Evolutionary conservation across 1,284 basidiomycete genomes (phyloP), one percentile per base, ranked within the genome.

Genomic region (Sphaerobolus stellatus): DNA sequence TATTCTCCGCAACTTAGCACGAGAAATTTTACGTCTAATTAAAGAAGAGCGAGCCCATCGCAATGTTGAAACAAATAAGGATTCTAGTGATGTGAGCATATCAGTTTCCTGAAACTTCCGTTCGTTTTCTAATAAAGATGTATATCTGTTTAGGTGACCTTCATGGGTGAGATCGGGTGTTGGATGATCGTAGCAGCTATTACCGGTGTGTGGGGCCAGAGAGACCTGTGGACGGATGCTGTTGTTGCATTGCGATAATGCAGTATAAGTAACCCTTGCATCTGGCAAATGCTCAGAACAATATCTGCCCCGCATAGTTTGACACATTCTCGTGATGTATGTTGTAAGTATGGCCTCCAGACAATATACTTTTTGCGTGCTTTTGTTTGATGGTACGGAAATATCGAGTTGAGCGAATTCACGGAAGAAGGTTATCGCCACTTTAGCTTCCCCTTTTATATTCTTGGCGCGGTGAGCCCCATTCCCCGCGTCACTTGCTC

Each of bases 181-280:
- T 97, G 94, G 94, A 80, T 96, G 64, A 76, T 92, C 27, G 76
- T 95, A 1, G 74, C 85, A 22, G 82, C 83, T 3, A 75, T 98
- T 28, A 79, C 81, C 22, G 83, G 80, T 9, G 75, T 89, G 1
- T 98, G 94, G 94, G 88, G 82, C 20, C 94, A 98, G 71, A 77
- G 74, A 53, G 95, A 98, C 68, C 71, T 98, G 43, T 90, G 92
- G 84, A 77, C 79, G 63, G 90, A 94, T 65, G 86, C 88, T 9
- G 84, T 86, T 61, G 73, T 69, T 36, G 68, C 71, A 56, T 62
- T 84, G 54, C 66, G 56, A 56, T 66, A 52, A 33, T 47, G 11
- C 48, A 25, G 6, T 24, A 27, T 6, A 27, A 22, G 24, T 22
- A 24, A 24, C 29, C 13, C n/a, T n/a, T n/a, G n/a, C n/a, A n/a